Evolutionary conservation across 495 filamentous ascomycete species (phyloP), one percentile per base, ranked within the genome.

Genomic region (Hypoxylon fuscum): DNA sequence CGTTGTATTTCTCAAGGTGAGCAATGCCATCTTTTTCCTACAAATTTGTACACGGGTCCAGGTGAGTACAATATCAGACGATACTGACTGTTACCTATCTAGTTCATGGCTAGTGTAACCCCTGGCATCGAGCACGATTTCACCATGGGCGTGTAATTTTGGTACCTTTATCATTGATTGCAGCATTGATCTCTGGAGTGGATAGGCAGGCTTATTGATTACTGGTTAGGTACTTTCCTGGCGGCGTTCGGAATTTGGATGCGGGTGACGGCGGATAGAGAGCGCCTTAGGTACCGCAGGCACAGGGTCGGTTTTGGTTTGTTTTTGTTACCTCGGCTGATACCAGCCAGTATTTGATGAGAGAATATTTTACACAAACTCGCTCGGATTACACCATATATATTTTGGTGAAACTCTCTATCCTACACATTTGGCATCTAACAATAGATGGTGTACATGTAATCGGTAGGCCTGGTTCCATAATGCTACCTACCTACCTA

Each of bases 121-220:
- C 95, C 95, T 6, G 92, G 92, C 11, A 97, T 98, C 72, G 95
- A 98, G 78, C 91, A 98, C 72, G 95, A 98, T 73, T 97, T 96
- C 73, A 98, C 95, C 1, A 98, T 98, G 93, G 92, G 94, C 1
- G 87, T 98, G 23, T 97, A 70, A 64, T 25, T 18, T n/a, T n/a
- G n/a, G n/a, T n/a, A n/a, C n/a, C n/a, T n/a, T n/a, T n/a, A 14
- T 22, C 29, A 25, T 15, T 34, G 11, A 37, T n/a, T n/a, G 46
- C 31, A 53, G 42, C 53, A 43, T 53, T 31, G 35, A 44, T 50
- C 42, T 37, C 42, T 37, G 22, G 12, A 32, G 35, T 48, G 41
- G 10, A 40, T 5, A 27, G 25, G 25, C 10, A 41, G 40, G 38
- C 35, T 37, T 46, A 40, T 53, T 48, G 18, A 53, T 53, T 47